Evolutionary conservation across 2,329 filamentous ascomycete species (phyloP).

Genomic region (Paracamarosporium sp.): DNA sequence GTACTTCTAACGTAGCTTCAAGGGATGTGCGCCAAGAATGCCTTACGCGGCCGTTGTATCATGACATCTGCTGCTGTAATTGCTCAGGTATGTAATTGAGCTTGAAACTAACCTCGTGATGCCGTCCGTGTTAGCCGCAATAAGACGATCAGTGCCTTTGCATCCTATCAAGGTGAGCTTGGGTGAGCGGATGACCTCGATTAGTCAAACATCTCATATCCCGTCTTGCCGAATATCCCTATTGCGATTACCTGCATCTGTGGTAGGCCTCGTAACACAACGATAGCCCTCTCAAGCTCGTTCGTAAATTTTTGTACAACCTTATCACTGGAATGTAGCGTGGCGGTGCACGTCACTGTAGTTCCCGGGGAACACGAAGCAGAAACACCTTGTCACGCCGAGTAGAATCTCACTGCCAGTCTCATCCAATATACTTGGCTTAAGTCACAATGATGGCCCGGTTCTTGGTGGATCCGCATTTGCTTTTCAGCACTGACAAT

Average conservation of each 20-base stretch:
- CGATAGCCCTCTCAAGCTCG: not conserved
- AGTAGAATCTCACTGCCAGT: not conserved
- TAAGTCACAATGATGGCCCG: not conserved
- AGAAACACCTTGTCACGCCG: not conserved
- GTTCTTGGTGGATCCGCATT: not conserved
- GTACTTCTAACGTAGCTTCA: slow-evolving; percentile 38
- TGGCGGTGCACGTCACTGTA: slow-evolving; percentile 2
- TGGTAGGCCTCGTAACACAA: not conserved
- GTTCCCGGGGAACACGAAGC: not conserved
- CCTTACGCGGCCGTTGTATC: not conserved
- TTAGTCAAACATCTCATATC: not conserved
- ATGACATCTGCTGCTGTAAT: not conserved
- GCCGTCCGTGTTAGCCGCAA: not conserved
- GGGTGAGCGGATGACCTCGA: not conserved
- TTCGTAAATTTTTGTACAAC: not conserved
- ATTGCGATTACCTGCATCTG: not conserved
- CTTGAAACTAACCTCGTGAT: not conserved
- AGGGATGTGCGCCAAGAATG: slow-evolving; percentile 25
- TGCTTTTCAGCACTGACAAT: not conserved
- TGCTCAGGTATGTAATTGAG: not conserved
- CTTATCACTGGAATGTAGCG: slow-evolving; percentile 18
- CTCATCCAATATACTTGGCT: not conserved
- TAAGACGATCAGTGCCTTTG: not conserved
- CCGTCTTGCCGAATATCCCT: not conserved
- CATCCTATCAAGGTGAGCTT: not conserved